Evolutionary conservation across 352 stramenopile genomes (phyloP), one percentile per base, ranked within the genome.

Genomic region (Globisporangium mamillatum): DNA sequence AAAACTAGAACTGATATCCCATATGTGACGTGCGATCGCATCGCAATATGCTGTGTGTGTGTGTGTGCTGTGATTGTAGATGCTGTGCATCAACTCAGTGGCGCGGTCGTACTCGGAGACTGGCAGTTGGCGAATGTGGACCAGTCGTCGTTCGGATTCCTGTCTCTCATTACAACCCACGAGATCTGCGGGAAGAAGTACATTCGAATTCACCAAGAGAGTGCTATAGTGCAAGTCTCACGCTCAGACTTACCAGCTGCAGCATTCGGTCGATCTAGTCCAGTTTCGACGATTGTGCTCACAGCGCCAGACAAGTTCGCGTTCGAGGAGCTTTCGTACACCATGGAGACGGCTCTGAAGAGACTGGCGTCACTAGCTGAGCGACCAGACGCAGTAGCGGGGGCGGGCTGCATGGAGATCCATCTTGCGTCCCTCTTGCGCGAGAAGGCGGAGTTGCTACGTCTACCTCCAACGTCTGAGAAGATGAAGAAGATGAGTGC

Each of bases 361-460:
- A 64, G 65, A 10, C 59, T 91, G 18, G 68, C 67, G 29, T 34
- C 46, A 16, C 61, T 89, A 9, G 73, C 87, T 32, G 74, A 87
- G 57, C 55, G 69, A 3, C 71, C 79, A 0, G 55, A 85, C 7
- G 75, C 72, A 1, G 36, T 91, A n/a, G 77, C 77, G 44, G 82
- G 81, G 3, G 81, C 70, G 25, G 81, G 82, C 1, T 89, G 79
- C 32, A 63, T 70, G 3, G 82, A 91, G 63, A 77, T 88, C 16
- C 78, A 86, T 50, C 61, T 91, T 14, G 74, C 79, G 9, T 48
- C 63, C 6, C 74, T 72, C 64, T 32, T 91, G n/a, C 72, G 72
- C 12, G 50, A 69, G 36, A 73, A 84, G 8, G 62, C 68, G 3
- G 59, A 79, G 36, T 52, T 84, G 22, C 66, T 77, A 36, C 48